phyloP scores from a whole-genome alignment of 2,329 filamentous ascomycete genomes.

The Domatiomyces globalis region DNA sequence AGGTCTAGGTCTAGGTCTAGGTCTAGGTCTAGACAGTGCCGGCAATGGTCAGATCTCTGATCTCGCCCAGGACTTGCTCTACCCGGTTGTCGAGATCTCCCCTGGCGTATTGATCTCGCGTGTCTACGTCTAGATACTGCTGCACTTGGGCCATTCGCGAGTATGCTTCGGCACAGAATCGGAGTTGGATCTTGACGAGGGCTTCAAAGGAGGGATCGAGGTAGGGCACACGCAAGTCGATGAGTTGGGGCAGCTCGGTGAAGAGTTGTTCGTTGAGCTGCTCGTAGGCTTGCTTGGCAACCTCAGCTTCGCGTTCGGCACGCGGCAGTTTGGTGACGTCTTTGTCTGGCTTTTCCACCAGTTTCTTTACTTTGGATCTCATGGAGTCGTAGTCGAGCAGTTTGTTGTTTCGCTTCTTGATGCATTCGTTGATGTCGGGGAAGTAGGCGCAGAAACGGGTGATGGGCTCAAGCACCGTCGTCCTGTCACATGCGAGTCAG shows the following conservation, averaged over 20 bases:
- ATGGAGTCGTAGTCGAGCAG: slow-evolving; percentile 95
- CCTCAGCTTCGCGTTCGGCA: slow-evolving; percentile 89
- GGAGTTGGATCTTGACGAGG: slow-evolving; percentile 92
- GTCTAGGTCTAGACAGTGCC: slow-evolving; percentile 41
- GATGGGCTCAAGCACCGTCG: slow-evolving; percentile 91
- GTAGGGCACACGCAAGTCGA: slow-evolving; percentile 92
- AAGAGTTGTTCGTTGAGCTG: slow-evolving; percentile 94
- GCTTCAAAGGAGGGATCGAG: slow-evolving; percentile 95
- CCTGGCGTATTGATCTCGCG: slow-evolving; percentile 86
- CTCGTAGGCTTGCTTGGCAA: slow-evolving; percentile 86
- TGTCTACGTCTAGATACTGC: slow-evolving; percentile 92
- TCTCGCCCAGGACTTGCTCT: slow-evolving; percentile 92
- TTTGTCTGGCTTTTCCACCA: slow-evolving; percentile 97
- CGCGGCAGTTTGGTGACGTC: slow-evolving; percentile 91
- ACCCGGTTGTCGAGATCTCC: slow-evolving; percentile 83
- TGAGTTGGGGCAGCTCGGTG: slow-evolving; percentile 82
- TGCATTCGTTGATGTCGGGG: slow-evolving; percentile 96
- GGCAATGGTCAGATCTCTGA: slow-evolving; percentile 86
- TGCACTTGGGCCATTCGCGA: slow-evolving; percentile 97
- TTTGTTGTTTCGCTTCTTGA: slow-evolving; percentile 98
- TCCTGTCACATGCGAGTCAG: slow-evolving; percentile 33
- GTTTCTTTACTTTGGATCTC: slow-evolving; percentile 88
- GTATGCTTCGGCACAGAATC: slow-evolving; percentile 97
- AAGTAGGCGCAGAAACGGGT: slow-evolving; percentile 95
- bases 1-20: not conserved